Base-by-base conservation (phyloP, 805 yeast species). In the Candida saitoana region DNA sequence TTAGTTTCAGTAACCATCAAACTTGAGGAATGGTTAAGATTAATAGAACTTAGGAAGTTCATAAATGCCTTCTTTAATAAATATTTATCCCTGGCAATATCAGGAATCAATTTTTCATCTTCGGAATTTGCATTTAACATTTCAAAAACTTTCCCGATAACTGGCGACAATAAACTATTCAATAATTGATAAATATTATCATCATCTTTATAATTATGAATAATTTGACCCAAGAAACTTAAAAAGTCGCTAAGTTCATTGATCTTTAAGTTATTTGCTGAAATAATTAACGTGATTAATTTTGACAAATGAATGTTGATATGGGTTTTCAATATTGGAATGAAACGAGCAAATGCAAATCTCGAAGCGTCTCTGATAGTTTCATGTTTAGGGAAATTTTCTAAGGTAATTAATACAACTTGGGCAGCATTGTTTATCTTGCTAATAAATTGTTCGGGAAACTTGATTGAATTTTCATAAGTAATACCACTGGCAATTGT, bases 401-500 rank as follows among this genome's bases (percentile, higher is more conserved):
- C 96, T 48, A 93, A 71, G 1, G 96, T 86, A 16, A 89, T 89
- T 19, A 87, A 60, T 9, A 87, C 86, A 34, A 86, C 95, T 57
- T 87, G 88, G 0, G 96, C 82, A 5, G 87, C 83, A 49, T 79
- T 79, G 41, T 76, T 69, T 52, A 87, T 57, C 41, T 66, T 66
- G 11, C 47, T 49, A 5, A 76, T 72, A 14, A 79, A 54, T 34
- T 68, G 73, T 16, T 60, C 49, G 5, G 70, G 50, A 40, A 56
- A 60, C 40, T 61, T 63, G 33, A 61, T 62, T 36, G 59, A 65
- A 41, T 58, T 65, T 33, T 65, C 72, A 39, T 73, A 74, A 43
- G 84, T 93, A 53, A 85, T 80, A 3, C 98, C 98, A 57, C 93
- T 79, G 3, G 89, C 84, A 54, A 90, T 74, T 0, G 96, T 87